These are phyloP conservation scores for Talaromyces sp. DNA, from an alignment of 2,329 filamentous ascomycete genomes.

Conservation along the genomic window DNA sequence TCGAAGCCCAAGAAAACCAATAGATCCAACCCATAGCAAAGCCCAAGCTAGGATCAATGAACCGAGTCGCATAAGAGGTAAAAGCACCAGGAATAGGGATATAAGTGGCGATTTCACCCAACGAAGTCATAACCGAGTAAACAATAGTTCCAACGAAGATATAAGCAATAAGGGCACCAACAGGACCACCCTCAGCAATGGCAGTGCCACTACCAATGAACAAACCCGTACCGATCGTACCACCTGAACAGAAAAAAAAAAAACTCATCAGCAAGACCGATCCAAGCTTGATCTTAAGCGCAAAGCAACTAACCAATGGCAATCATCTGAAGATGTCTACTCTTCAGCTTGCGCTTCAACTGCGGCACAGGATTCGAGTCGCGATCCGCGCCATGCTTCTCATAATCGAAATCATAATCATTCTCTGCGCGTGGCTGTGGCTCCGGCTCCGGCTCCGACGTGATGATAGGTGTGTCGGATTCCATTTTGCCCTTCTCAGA, in stretches of 20 bases:
- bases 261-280: neutral
- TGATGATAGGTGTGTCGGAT: conserved; percentile 26
- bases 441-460: conserved; percentile 17
- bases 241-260: conserved; percentile 42
- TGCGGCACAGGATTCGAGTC: conserved; percentile 63
- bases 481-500: conserved; percentile 29
- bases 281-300: neutral
- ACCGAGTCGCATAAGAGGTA: conserved; percentile 73
- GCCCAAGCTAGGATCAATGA: conserved; percentile 70
- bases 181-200: conserved; percentile 65
- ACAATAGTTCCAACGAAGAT: conserved; percentile 71
- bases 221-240: conserved; percentile 71
- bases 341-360: conserved; percentile 78
- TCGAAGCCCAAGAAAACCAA: conserved; percentile 77
- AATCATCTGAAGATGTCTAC: conserved; percentile 95
- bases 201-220: conserved; percentile 69
- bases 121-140: conserved; percentile 70
- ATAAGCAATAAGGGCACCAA: conserved; percentile 68
- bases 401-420: conserved; percentile 36
- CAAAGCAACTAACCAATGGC: conserved; percentile 77
- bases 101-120: conserved; percentile 72
- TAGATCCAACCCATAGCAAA: conserved; percentile 83
- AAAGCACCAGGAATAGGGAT: conserved; percentile 77
- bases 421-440: neutral
- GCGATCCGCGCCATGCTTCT: conserved; percentile 41